Evolutionary conservation across 2,329 filamentous ascomycete species (phyloP).

Genomic region (Penicillium janthinellum): DNA sequence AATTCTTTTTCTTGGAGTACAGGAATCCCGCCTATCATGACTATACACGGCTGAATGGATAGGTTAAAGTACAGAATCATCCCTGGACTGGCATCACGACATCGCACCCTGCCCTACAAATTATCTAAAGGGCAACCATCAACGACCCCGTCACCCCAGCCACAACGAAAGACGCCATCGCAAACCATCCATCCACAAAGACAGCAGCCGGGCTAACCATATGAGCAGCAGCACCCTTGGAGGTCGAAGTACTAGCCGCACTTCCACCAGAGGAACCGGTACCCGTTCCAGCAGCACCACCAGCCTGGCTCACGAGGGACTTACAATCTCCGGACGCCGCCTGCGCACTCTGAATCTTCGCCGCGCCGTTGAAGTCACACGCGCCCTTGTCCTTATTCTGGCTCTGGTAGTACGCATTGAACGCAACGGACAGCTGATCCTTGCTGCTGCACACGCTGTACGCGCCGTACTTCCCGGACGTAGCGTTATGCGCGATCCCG

Average conservation of each 20-base stretch:
- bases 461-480: conserved; percentile 48
- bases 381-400: conserved; percentile 41
- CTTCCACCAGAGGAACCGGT: conserved; percentile 40
- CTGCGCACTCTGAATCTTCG: conserved; percentile 36
- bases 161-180: not conserved
- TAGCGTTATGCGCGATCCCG: conserved; percentile 45
- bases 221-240: conserved; percentile 37
- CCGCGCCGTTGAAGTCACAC: conserved; percentile 51
- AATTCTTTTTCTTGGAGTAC: not conserved
- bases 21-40: too few species aligned
- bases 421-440: conserved; percentile 50
- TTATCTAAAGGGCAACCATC: not conserved
- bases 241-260: conserved; percentile 26
- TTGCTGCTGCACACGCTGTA: conserved; percentile 51
- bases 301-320: conserved; percentile 15
- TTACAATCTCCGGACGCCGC: conserved; percentile 20
- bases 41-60: not conserved
- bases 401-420: conserved; percentile 50
- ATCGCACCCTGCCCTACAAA: not conserved
- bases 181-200: conserved; percentile 39
- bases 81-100: not conserved
- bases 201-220: conserved; percentile 37
- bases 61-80: not conserved
- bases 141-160: not conserved
- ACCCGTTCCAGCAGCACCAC: conserved; percentile 44